A percentile compares a stretch with the other conserved stretches of the same genome.
Conservation (phyloP, 176 grass and related monocot genomes). For the Triticum monococcum region DNA sequence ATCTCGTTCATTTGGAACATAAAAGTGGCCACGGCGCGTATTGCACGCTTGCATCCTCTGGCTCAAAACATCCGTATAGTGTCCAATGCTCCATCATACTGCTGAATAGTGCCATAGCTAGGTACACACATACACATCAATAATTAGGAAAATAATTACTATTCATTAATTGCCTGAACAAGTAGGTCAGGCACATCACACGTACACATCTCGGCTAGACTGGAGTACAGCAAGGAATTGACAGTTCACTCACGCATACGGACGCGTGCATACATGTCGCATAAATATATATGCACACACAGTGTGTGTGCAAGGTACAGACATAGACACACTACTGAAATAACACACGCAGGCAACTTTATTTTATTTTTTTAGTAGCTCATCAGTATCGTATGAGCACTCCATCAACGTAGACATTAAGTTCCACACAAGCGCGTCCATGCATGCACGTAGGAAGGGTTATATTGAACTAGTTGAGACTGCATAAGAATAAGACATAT, state of each 20-base stretch:
- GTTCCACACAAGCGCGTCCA: not conserved
- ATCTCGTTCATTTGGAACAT: too few relatives aligned
- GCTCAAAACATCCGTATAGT: too few relatives aligned
- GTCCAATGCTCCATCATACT: too few relatives aligned
- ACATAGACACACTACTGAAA: not conserved
- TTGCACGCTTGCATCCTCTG: too few relatives aligned
- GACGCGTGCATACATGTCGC: not conserved
- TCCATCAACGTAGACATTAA: not conserved
- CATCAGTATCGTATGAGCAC: not conserved
- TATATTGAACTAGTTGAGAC: not conserved
- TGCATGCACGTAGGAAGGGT: not conserved
- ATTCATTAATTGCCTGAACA: not conserved
- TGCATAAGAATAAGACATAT: not conserved
- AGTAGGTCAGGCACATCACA: not conserved
- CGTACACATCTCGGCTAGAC: slow-evolving; percentile 2
- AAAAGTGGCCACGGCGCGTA: too few relatives aligned
- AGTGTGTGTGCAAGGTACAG: not conserved
- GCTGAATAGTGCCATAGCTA: too few relatives aligned
- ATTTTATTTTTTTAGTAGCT: not conserved
- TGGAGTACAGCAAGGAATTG: not conserved
- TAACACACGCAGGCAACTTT: not conserved
- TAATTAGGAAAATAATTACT: not conserved
- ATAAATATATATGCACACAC: not conserved
- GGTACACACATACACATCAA: not conserved
- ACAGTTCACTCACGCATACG: not conserved